Conservation (phyloP, 768 basidiomycete species). For the Boletellus emodensis region DNA sequence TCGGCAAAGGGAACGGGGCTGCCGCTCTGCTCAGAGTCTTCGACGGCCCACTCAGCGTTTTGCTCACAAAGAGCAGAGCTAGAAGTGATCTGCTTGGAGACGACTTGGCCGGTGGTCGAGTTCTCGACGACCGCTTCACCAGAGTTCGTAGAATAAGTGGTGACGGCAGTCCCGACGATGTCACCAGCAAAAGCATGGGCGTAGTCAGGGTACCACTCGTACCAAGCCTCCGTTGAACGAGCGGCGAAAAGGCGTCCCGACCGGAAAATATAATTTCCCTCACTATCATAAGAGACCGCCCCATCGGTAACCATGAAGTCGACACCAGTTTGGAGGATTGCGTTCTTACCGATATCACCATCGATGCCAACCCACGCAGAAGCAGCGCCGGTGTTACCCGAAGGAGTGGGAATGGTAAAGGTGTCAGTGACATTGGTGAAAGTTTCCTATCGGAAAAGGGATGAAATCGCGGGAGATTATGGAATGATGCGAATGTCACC, state of each 20-base stretch:
- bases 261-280: background rate
- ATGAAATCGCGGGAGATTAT: background rate
- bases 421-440: conserved; percentile 18
- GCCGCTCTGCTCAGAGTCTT: conserved; percentile 13
- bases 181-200: conserved; percentile 11
- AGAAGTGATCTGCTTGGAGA: conserved; percentile 8
- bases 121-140: conserved; percentile 19
- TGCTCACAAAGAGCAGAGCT: conserved; percentile 11
- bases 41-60: conserved; percentile 24
- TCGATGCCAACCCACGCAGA: conserved; percentile 27
- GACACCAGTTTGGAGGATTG: conserved; percentile 21
- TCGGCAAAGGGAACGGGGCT: conserved; percentile 9
- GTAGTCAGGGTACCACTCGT: conserved; percentile 19
- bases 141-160: conserved; percentile 17
- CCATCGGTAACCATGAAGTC: conserved; percentile 6
- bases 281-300: conserved; percentile 9
- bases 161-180: conserved; percentile 14
- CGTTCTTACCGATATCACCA: conserved; percentile 8
- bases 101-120: conserved; percentile 10
- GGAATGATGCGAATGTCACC: conserved; percentile 3
- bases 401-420: conserved; percentile 17
- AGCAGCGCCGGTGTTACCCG: conserved; percentile 9
- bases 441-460: conserved; percentile 10
- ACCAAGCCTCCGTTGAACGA: conserved; percentile 17
- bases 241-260: background rate